Base-by-base conservation (phyloP, 202 grass and related monocot species). In the Thinopyrum obtusiflorum region DNA sequence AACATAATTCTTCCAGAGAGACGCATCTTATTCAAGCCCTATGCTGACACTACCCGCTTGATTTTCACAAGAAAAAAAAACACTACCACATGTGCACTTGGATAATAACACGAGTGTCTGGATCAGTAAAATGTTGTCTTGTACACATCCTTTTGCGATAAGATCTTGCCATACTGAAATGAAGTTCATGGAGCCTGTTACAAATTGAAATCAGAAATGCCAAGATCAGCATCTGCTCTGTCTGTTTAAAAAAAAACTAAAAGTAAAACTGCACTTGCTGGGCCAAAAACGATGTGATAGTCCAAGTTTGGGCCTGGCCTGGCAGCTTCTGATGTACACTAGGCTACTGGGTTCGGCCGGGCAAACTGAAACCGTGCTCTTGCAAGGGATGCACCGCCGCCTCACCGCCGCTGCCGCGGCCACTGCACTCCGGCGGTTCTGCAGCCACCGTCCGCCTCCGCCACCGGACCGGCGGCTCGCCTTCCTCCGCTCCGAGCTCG, bases 401-500 rank as follows among this genome's bases (percentile, higher is more conserved):
- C 24, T 93, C 27, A 42, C 32, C 32, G 65, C 77, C 71, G 27
- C 62, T 2, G 13, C 82, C 17, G 57, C 76, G 2, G 39, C 61
- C 65, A 47, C 79, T 31, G 65, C 31, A 37, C 61, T 81, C 79
- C 70, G 42, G 69, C 79, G 37, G 65, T 86, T 89, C 23, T 85
- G 85, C 68, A 51, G 63, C 86, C 76, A 49, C 24, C 84, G 84
- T n/a, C 71, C 42, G 51, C 65, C 74, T 55, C 46, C 79, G 1
- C 39, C 6, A 37, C 39, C 82, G 47, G 90, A 91, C 35, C 66
- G 65, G 23, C 79, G 83, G 73, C 60, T 92, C 9, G 76, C 79
- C n/a, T 93, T 92, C 81, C 62, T 98, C 73, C 87, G 83, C 81
- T 89, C 89, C 4, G 91, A 92, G 64, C 53, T 98, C 27, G 80